phyloP scores from a whole-genome alignment of 2,329 filamentous ascomycete genomes.

The Arachnopeziza araneosa region DNA sequence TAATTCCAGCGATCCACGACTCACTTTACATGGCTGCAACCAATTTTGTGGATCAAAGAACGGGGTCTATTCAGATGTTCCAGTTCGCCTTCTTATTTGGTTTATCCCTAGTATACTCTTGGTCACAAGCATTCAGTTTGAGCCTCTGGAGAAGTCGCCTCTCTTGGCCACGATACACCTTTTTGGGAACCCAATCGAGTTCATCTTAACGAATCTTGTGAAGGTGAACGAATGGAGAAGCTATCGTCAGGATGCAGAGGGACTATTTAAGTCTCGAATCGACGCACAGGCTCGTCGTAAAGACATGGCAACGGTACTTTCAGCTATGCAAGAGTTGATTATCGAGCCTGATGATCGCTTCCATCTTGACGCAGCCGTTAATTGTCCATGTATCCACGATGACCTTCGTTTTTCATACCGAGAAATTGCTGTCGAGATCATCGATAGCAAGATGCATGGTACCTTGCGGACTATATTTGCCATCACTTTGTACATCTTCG shows the following conservation, averaged over 20 bases:
- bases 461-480: not conserved
- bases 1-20: not conserved
- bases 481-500: slow-evolving; percentile 1
- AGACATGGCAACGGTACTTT: not conserved
- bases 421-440: not conserved
- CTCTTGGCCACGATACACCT: not conserved
- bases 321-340: not conserved
- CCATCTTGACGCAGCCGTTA: not conserved
- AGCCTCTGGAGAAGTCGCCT: not conserved
- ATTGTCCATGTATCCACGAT: not conserved
- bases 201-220: not conserved
- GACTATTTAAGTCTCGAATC: not conserved
- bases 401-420: not conserved
- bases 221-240: not conserved
- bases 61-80: not conserved
- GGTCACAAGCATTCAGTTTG: not conserved
- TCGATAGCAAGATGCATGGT: not conserved
- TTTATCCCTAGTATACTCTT: not conserved
- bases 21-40: not conserved
- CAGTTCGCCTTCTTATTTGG: not conserved
- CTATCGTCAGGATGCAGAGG: not conserved
- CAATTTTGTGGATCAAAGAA: not conserved
- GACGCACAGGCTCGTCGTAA: not conserved
- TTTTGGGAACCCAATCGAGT: not conserved
- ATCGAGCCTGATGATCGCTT: not conserved